A percentile compares a stretch with the other conserved stretches of the same genome.
These are phyloP conservation scores for Phytophthora pluvialis DNA, from an alignment of 352 stramenopile genomes.

Conservation along the genomic window DNA sequence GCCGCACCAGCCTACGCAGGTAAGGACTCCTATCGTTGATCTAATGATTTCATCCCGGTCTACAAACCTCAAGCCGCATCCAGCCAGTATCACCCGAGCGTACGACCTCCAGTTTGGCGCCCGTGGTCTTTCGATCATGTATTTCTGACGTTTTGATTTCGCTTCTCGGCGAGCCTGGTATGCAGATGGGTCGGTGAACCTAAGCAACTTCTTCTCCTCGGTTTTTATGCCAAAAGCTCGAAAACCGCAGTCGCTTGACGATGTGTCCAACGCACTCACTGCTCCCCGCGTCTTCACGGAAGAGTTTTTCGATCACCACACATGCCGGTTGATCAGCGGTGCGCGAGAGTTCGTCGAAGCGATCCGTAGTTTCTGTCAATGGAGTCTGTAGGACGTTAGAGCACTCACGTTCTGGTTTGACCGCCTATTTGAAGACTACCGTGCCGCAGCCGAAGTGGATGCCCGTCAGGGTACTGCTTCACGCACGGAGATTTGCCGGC, in stretches of 20 bases:
- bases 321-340: not conserved
- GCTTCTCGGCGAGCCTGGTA: constrained; percentile 13
- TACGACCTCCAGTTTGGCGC: constrained; percentile 21
- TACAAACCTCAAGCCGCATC: constrained; percentile 25
- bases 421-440: constrained; percentile 9
- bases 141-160: constrained; percentile 23
- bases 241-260: not conserved
- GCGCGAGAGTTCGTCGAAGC: constrained; percentile 8
- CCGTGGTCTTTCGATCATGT: constrained; percentile 14
- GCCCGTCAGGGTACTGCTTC: not conserved
- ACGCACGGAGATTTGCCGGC: not conserved
- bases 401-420: constrained; percentile 10
- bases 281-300: constrained; percentile 15
- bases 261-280: constrained; percentile 14
- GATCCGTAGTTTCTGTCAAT: constrained; percentile 1
- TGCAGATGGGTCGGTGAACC: constrained; percentile 11
- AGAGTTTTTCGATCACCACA: constrained; percentile 13
- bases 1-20: constrained; percentile 7
- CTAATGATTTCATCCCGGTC: constrained; percentile 20
- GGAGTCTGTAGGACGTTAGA: not conserved
- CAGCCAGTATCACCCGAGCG: constrained; percentile 5
- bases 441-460: not conserved
- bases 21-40: constrained; percentile 13
- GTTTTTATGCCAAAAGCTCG: not conserved
- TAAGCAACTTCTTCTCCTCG: constrained; percentile 12